phyloP scores from a whole-genome alignment of 2,329 filamentous ascomycete genomes.

The Camptophora hylomeconis region DNA sequence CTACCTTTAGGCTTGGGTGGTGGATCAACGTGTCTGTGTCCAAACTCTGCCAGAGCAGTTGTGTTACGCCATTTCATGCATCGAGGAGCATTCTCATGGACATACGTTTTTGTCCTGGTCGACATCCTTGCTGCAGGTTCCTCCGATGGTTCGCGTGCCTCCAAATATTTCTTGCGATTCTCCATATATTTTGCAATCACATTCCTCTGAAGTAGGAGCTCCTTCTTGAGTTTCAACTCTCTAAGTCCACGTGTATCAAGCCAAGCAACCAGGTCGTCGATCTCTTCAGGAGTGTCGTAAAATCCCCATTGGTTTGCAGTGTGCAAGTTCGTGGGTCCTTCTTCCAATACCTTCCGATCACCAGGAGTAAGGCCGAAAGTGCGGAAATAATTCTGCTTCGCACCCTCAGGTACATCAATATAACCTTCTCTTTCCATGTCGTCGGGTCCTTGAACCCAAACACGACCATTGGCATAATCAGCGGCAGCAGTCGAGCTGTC shows the following conservation, averaged over 20 bases:
- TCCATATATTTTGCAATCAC: slow-evolving; percentile 70
- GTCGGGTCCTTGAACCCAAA: slow-evolving; percentile 95
- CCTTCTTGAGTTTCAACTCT: slow-evolving; percentile 77
- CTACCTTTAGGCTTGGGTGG: slow-evolving; percentile 35
- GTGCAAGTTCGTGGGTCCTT: slow-evolving; percentile 66
- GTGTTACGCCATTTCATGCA: slow-evolving; percentile 56
- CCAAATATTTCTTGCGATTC: slow-evolving; percentile 61
- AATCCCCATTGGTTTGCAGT: slow-evolving; percentile 81
- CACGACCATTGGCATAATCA: slow-evolving; percentile 81
- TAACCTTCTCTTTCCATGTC: slow-evolving; percentile 76
- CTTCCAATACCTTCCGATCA: slow-evolving; percentile 74
- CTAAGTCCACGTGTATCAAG: slow-evolving; percentile 76
- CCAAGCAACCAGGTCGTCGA: slow-evolving; percentile 75
- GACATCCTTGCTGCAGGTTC: slow-evolving; percentile 43
- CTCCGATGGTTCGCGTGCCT: slow-evolving; percentile 12
- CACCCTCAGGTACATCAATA: slow-evolving; percentile 60
- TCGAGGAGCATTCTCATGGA: slow-evolving; percentile 40
- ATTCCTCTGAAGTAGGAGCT: slow-evolving; percentile 63
- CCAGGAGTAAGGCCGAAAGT: slow-evolving; percentile 72
- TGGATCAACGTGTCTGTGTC: slow-evolving; percentile 48
- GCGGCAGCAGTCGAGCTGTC: slow-evolving; percentile 77
- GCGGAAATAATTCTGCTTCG: slow-evolving; percentile 61
- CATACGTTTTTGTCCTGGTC: slow-evolving; percentile 49
- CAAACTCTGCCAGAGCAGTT: slow-evolving; percentile 43
- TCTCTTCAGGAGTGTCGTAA: slow-evolving; percentile 63